These are phyloP conservation scores for Cutaneotrichosporon mucoides DNA, from an alignment of 1,284 basidiomycete species.

Conservation along the genomic window DNA sequence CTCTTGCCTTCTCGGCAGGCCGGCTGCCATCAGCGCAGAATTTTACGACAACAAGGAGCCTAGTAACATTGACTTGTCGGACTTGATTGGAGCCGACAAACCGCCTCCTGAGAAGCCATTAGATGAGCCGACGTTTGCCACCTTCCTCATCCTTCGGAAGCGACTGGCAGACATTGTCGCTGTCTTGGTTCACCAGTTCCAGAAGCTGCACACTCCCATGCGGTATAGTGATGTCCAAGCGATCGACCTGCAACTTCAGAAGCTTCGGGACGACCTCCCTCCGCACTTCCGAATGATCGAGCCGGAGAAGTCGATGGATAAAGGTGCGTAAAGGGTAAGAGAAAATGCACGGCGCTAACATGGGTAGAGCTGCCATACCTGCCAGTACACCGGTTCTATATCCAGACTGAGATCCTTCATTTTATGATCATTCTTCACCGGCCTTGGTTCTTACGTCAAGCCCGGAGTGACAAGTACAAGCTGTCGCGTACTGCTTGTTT, in stretches of 20 bases:
- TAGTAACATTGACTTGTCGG: conserved; percentile 70
- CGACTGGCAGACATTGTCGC: conserved; percentile 73
- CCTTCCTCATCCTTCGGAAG: conserved; percentile 81
- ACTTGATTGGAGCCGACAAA: conserved; percentile 28
- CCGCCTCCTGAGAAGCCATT: conserved; percentile 37
- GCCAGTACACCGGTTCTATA: conserved; percentile 44
- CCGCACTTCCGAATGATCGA: conserved; percentile 48
- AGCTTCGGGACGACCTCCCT: conserved; percentile 69
- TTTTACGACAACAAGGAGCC: conserved; percentile 53
- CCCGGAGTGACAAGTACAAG: conserved; percentile 31
- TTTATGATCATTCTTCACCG: conserved; percentile 47
- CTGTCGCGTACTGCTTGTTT: conserved; percentile 41
- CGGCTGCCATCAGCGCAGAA: conserved; percentile 56
- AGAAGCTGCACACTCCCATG: conserved; percentile 69
- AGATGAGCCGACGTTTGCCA: conserved; percentile 64
- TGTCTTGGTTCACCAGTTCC: conserved; percentile 81
- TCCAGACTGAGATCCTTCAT: conserved; percentile 47
- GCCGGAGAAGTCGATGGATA: conserved; percentile 35
- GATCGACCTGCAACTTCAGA: conserved; percentile 76
- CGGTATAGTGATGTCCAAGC: conserved; percentile 77
- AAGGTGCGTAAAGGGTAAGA: conserved; percentile 21
- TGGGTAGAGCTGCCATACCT: conserved; percentile 33
- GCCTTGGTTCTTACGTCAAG: conserved; percentile 43
- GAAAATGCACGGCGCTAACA: background rate
- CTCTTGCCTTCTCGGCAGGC: conserved; percentile 83